phyloP scores from a whole-genome alignment of 1,284 basidiomycete genomes.

The Tilletia walkeri region DNA sequence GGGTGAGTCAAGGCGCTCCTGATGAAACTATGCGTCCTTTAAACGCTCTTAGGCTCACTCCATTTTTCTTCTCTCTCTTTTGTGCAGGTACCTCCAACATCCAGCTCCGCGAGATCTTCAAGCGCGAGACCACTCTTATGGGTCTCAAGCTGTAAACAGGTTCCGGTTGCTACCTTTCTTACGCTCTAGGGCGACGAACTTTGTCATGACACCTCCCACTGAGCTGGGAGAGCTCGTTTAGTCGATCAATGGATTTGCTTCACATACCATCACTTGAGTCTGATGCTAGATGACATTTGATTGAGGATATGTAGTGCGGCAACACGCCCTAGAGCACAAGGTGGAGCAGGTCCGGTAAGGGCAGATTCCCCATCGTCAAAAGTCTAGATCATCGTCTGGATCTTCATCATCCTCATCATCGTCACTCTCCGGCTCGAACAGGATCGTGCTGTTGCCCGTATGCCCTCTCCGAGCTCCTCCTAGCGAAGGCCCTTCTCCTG shows the following conservation, averaged over 20 bases:
- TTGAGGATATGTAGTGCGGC: no score
- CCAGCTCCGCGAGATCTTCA: slow-evolving; percentile 93
- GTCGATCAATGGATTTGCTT: no score
- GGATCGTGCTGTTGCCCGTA: slow-evolving; percentile 44
- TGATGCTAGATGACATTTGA: no score
- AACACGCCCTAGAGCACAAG: no score
- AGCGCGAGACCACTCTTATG: slow-evolving; percentile 55
- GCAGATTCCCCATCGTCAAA: slow-evolving; percentile 19
- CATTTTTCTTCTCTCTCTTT: neutral
- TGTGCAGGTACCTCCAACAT: slow-evolving; percentile 65
- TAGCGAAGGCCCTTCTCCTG: neutral
- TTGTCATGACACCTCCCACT: no score
- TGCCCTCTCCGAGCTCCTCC: slow-evolving; percentile 28
- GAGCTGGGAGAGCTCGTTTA: no score
- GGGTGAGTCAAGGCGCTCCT: slow-evolving; percentile 59
- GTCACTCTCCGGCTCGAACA: slow-evolving; percentile 49
- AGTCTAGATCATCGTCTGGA: slow-evolving; percentile 50
- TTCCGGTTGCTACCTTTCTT: neutral
- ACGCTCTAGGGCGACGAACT: no score
- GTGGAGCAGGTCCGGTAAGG: no score
- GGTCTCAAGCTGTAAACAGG: slow-evolving; percentile 30
- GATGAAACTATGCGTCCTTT: neutral
- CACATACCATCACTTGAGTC: no score
- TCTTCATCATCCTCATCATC: slow-evolving; percentile 53
- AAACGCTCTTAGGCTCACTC: neutral